Percentiles rank a stretch among this genome's conserved stretches.
phyloP scores from a whole-genome alignment of 345 rosid species.

The Populus alba region DNA sequence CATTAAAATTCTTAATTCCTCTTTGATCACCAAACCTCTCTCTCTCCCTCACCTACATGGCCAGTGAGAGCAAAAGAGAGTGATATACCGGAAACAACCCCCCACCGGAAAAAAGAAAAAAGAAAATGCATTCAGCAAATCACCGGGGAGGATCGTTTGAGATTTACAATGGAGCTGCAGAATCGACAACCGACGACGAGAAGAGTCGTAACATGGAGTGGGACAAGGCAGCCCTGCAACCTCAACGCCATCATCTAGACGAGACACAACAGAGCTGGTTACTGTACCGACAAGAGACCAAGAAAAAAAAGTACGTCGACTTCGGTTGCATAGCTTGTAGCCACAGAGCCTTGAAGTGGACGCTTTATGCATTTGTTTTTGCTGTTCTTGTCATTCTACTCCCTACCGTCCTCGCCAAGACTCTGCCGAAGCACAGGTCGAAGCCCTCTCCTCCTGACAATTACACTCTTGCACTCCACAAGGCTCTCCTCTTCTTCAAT shows the following conservation, averaged over 20 bases:
- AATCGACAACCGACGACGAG: slow-evolving; percentile 27
- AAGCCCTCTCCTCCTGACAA: slow-evolving; percentile 59
- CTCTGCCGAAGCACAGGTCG: slow-evolving; percentile 54
- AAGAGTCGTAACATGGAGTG: slow-evolving; percentile 44
- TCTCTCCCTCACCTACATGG: not conserved
- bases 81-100: not conserved
- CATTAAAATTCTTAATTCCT: not conserved
- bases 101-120: too few relatives aligned
- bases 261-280: slow-evolving; percentile 93
- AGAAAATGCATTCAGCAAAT: slow-evolving; percentile 56
- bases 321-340: slow-evolving; percentile 67
- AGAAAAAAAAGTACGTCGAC: slow-evolving; percentile 68
- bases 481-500: slow-evolving; percentile 80
- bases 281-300: slow-evolving; percentile 44
- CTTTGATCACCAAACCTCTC: not conserved
- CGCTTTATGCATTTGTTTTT: slow-evolving; percentile 33
- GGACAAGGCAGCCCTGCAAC: slow-evolving; percentile 54
- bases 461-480: slow-evolving; percentile 72
- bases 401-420: slow-evolving; percentile 58
- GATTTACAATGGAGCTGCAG: slow-evolving; percentile 31
- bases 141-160: slow-evolving; percentile 85
- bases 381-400: slow-evolving; percentile 60
- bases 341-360: slow-evolving; percentile 54
- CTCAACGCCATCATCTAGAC: slow-evolving; percentile 39
- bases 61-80: not conserved